Base-by-base conservation (phyloP, 106 monocot species). In the Acorus gramineus region DNA sequence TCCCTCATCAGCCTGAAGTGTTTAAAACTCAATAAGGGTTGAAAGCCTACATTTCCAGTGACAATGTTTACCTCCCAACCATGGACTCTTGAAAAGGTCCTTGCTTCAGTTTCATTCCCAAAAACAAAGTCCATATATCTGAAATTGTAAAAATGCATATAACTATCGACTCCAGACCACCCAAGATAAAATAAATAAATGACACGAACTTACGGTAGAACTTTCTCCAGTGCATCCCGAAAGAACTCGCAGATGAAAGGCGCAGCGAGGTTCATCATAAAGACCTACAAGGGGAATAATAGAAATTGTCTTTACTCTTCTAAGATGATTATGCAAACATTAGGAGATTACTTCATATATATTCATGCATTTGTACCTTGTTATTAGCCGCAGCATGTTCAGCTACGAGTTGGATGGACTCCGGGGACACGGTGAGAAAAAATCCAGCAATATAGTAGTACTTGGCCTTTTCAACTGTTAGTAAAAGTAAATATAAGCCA, bases 371-470 rank as follows among this genome's bases (percentile, higher is more conserved):
- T 52, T 6, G 57, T 70, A 86, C 96, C 83, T 96, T 96, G 57
- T 96, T 82, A 9, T 78, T 87, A 55, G 82, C 80, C 73, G 87
- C 87, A 72, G 85, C 96, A 81, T 96, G 90, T 73, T 96, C 90
- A 70, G 96, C 90, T 59, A 91, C 90, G 60, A 85, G 85, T 59
- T 76, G 76, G 66, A 96, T 91, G 42, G 96, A 90, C n/a, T 87
- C 96, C 2, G 82, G 85, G 50, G 96, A 96, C 9, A 96, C 96
- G 0, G 96, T 96, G 1, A 96, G 80, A 80, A 96, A 96, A 71
- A 91, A 96, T 12, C 96, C 96, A 77, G 96, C 96, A 74, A 96
- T 91, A 68, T 96, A 96, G 66, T 91, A 83, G 65, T 87, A 91
- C 53, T 96, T 85, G 53, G 91, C 90, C 74, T 91, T 96, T 69